Evolutionary conservation across 306 rosid species (phyloP), one percentile per base, ranked within the genome.

Genomic region (Mucuna pruriens): DNA sequence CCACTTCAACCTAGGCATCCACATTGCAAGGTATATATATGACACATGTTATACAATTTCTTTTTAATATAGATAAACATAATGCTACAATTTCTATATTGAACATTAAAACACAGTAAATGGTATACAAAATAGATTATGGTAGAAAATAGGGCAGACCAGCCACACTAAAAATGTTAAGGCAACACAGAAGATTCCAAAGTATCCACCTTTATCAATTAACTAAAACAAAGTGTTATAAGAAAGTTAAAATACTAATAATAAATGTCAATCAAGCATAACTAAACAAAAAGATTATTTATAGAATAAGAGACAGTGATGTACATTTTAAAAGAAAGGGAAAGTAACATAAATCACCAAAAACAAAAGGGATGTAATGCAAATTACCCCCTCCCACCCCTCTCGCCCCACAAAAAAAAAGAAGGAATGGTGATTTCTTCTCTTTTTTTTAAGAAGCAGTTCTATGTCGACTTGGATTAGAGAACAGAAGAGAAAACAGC

Each of bases 1-100:
- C 17, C 76, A 76, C 36, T 58, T 57, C 62, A 82, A 13, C n/a
- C 39, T 19, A 71, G 12, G 63, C 31, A 11, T 71, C 19, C 81
- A 60, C 65, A 67, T n/a, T 46, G 74, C 31, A 48, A n/a, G 55
- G 44, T n/a, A 31, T 48, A 22, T n/a, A 31, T 48, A 22, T 0
- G 44, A 25, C 40, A 38, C 44, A 55, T 26, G 71, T 48, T n/a
- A 60, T 7, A 13, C 33, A 0, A 23, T 23, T 38, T 23, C 25
- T 60, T 55, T 68, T 46, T 19, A 6, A 26, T 12, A 39, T 20
- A 48, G 38, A 26, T 29, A 0, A 57, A 26, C 33, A 75, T 36
- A 13, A 31, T 65, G 40, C 49, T 25, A 45, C 66, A 39, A 55
- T 8, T 74, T 39, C 10, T 64, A 34, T 11, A 61, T 38, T 19